These are phyloP conservation scores for Rosa hybrid DNA, from an alignment of 331 rosid genomes.

Conservation along the genomic window DNA sequence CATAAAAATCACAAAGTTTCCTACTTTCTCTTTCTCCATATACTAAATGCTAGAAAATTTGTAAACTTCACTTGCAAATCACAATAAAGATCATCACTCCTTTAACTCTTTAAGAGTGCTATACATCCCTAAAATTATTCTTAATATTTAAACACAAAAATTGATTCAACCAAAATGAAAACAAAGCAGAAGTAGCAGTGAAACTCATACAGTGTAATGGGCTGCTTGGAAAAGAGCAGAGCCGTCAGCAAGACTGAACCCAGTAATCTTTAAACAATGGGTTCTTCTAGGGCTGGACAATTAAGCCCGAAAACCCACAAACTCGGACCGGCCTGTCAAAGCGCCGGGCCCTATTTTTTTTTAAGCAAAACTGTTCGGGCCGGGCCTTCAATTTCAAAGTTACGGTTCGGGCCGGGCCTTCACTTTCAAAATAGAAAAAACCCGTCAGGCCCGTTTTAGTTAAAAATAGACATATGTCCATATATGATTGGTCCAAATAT, in stretches of 20 bases:
- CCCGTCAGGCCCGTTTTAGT: no score
- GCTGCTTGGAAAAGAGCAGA: slow-evolving; percentile 82
- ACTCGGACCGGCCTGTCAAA: no score
- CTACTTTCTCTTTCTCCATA: neutral
- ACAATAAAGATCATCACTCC: neutral
- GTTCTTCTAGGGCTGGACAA: neutral
- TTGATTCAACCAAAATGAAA: no score
- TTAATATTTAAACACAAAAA: neutral
- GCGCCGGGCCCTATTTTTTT: no score
- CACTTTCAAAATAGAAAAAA: no score
- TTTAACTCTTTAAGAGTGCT: neutral
- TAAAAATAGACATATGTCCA: no score
- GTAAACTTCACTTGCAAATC: neutral
- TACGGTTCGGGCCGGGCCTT: no score
- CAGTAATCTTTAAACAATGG: slow-evolving; percentile 39
- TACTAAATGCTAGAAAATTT: neutral
- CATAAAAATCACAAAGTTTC: no score
- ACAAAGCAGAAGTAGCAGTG: neutral
- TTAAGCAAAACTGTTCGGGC: no score
- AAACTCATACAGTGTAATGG: slow-evolving; percentile 55
- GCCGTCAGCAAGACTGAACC: slow-evolving; percentile 60
- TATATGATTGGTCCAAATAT: no score
- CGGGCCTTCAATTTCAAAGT: no score
- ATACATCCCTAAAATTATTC: neutral
- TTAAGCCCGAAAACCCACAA: no score